A percentile compares a stretch with the other conserved stretches of the same genome.
phyloP scores from a whole-genome alignment of 768 basidiomycete genomes.

The Pleurotus djamor region DNA sequence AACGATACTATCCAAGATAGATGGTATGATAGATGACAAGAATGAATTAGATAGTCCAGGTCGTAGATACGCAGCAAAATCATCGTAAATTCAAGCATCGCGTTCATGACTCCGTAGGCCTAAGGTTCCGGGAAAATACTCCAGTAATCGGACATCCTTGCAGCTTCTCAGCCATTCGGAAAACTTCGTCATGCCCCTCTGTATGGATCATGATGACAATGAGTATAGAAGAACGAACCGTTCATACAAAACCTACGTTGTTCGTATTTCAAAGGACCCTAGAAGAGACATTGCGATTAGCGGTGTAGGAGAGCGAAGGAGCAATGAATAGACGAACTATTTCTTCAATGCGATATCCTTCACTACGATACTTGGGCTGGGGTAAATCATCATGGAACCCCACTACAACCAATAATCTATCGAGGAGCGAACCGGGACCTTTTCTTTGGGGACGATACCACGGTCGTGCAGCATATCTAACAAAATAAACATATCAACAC shows the following conservation, averaged over 20 bases:
- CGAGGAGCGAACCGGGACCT: slow-evolving; percentile 21
- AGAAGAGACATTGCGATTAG: neutral
- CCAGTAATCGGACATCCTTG: slow-evolving; percentile 40
- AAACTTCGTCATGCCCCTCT: slow-evolving; percentile 41
- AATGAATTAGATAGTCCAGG: too few species aligned
- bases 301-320: neutral
- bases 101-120: neutral
- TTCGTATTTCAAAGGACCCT: slow-evolving; percentile 37
- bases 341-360: slow-evolving; percentile 42
- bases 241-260: slow-evolving; percentile 23
- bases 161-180: slow-evolving; percentile 36
- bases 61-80: too few species aligned
- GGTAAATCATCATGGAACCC: slow-evolving; percentile 36
- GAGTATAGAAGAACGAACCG: neutral
- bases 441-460: slow-evolving; percentile 44
- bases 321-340: slow-evolving; percentile 24
- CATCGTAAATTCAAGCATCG: too few species aligned
- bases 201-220: neutral
- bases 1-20: too few species aligned
- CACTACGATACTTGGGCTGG: slow-evolving; percentile 31
- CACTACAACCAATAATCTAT: slow-evolving; percentile 27
- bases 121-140: slow-evolving; percentile 17
- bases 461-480: slow-evolving; percentile 32
- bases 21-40: too few species aligned
- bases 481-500: neutral